phyloP scores from a whole-genome alignment of 202 grass and related monocot genomes.

The Zoysia matrella region DNA sequence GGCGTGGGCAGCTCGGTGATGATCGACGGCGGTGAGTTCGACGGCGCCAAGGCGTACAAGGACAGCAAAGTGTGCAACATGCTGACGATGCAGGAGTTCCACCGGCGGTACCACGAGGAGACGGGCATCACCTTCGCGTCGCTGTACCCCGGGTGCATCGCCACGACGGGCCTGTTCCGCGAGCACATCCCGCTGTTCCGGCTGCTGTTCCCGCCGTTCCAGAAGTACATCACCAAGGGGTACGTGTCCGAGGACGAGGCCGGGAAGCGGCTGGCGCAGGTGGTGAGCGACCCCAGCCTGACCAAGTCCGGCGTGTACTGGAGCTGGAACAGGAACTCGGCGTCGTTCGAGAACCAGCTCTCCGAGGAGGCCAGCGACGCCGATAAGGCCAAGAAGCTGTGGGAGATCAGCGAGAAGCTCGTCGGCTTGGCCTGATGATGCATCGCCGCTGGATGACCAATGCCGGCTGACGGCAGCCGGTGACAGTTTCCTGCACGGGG shows the following conservation, averaged over 20 bases:
- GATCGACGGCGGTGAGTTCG: slow-evolving; percentile 91
- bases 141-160: slow-evolving; percentile 96
- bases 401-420: slow-evolving; percentile 94
- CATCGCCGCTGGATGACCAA: too few species aligned
- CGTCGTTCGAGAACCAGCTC: slow-evolving; percentile 96
- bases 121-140: slow-evolving; percentile 89
- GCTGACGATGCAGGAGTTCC: slow-evolving; percentile 99
- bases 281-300: slow-evolving; percentile 86
- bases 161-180: slow-evolving; percentile 87
- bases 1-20: slow-evolving; percentile 66
- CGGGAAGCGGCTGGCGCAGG: slow-evolving; percentile 95
- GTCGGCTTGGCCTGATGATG: slow-evolving; percentile 69
- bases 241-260: slow-evolving; percentile 95
- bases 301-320: slow-evolving; percentile 95
- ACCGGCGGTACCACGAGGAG: slow-evolving; percentile 86
- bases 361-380: slow-evolving; percentile 87
- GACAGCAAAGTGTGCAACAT: slow-evolving; percentile 99
- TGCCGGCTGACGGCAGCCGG: background rate
- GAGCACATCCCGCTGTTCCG: slow-evolving; percentile 90
- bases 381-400: slow-evolving; percentile 85
- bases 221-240: slow-evolving; percentile 98
- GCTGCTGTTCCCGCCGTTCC: slow-evolving; percentile 86
- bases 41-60: slow-evolving; percentile 98
- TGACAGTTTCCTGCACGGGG: slow-evolving; percentile 29
- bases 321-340: slow-evolving; percentile 99